Evolutionary conservation across 1,284 basidiomycete species (phyloP).

Genomic region (Lignosus rhinocerotis): DNA sequence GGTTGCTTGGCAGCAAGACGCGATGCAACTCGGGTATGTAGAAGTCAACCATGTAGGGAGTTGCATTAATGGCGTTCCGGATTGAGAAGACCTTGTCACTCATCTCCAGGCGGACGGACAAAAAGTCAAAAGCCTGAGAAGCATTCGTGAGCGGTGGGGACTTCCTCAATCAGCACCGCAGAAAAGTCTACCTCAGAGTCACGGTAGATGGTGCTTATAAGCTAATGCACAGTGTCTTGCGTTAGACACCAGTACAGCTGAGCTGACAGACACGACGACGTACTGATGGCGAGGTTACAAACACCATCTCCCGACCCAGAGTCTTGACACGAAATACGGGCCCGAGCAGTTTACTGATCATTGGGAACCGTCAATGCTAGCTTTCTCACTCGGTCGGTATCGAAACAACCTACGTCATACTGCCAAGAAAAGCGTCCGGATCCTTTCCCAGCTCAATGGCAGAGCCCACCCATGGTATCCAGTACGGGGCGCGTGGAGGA

Average conservation of each 20-base stretch:
- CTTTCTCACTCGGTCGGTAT: background rate
- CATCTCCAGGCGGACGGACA: slow-evolving; percentile 16
- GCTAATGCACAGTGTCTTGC: background rate
- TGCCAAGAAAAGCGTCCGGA: slow-evolving; percentile 22
- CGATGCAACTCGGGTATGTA: slow-evolving; percentile 19
- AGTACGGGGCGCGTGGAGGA: slow-evolving; percentile 28
- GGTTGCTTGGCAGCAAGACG: slow-evolving; percentile 13
- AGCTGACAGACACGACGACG: background rate
- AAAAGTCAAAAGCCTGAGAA: slow-evolving; percentile 22
- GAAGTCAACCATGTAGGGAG: slow-evolving; percentile 11
- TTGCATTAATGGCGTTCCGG: background rate
- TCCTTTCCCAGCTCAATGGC: slow-evolving; percentile 24
- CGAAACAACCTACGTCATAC: slow-evolving; percentile 15
- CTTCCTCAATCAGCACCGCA: too few species aligned
- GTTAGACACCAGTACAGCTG: background rate
- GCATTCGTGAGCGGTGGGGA: background rate
- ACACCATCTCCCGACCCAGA: slow-evolving; percentile 17
- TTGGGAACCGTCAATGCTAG: background rate
- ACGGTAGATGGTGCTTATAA: slow-evolving; percentile 24
- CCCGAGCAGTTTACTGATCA: slow-evolving; percentile 15
- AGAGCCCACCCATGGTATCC: slow-evolving; percentile 29
- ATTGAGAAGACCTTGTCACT: slow-evolving; percentile 11
- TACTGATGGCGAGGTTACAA: slow-evolving; percentile 23
- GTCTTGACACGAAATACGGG: slow-evolving; percentile 23
- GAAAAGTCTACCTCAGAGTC: slow-evolving; percentile 16